Percentiles rank a stretch among this genome's conserved stretches.
phyloP scores from a whole-genome alignment of 495 filamentous ascomycete genomes.

The Annulohypoxylon moriforme region DNA sequence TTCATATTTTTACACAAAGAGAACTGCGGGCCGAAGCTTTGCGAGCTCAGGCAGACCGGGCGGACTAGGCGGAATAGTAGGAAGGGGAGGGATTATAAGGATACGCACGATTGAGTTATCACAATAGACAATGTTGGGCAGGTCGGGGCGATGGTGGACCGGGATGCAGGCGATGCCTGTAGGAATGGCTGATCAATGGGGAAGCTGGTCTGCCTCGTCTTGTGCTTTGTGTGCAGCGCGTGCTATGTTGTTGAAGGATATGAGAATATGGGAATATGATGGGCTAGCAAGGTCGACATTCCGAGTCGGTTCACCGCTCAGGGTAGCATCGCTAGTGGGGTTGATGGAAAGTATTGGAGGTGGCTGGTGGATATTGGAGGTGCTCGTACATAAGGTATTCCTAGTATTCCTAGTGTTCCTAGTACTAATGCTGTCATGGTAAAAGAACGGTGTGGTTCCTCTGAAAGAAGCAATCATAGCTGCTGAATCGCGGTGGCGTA shows the following conservation, averaged over 20 bases:
- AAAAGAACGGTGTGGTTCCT: constrained; percentile 23
- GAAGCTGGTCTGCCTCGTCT: constrained; percentile 29
- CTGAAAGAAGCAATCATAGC: constrained; percentile 19
- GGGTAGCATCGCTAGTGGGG: constrained; percentile 36
- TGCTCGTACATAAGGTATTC: constrained; percentile 1
- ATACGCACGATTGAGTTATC: not conserved
- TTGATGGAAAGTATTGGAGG: constrained; percentile 8
- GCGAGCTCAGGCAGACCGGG: not conserved
- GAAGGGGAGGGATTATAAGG: not conserved
- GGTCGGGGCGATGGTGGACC: constrained; percentile 8
- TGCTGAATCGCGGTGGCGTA: constrained; percentile 10
- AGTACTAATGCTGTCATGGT: not conserved
- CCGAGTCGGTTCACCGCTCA: constrained; percentile 37
- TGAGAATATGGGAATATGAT: constrained; percentile 24
- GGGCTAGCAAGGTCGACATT: constrained; percentile 30
- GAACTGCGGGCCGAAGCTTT: too few species aligned
- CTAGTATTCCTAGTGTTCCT: too few species aligned
- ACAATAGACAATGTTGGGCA: not conserved
- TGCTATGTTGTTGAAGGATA: constrained; percentile 16
- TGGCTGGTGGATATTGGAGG: constrained; percentile 25
- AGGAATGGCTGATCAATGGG: constrained; percentile 40
- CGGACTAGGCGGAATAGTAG: not conserved
- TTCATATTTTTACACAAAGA: too few species aligned
- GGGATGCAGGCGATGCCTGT: constrained; percentile 30
- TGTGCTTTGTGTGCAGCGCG: not conserved